Conservation (phyloP, 768 basidiomycete genomes). For the Termitomyces sp. region DNA sequence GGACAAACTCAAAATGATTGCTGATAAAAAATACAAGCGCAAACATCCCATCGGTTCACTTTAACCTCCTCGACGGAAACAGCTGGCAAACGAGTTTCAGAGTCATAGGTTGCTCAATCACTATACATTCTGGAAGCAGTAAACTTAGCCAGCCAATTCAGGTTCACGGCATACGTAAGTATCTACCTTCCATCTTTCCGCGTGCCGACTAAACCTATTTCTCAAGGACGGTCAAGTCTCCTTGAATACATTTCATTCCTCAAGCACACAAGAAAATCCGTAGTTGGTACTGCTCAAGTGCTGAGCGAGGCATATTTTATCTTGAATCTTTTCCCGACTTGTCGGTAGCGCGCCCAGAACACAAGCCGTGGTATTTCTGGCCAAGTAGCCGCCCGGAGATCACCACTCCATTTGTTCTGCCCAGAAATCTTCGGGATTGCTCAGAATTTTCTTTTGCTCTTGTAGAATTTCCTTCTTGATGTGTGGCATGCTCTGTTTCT, state of each 20-base stretch:
- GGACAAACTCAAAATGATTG: neutral
- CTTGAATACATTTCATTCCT: neutral
- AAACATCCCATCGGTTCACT: neutral
- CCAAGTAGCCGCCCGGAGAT: neutral
- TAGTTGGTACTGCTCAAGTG: neutral
- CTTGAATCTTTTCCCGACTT: neutral
- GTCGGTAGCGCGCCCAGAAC: neutral
- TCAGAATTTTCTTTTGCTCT: too few relatives aligned
- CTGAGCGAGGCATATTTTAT: neutral
- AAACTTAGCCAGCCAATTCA: neutral
- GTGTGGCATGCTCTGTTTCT: constrained; percentile 9
- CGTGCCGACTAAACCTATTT: too few relatives aligned
- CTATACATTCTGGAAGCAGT: neutral
- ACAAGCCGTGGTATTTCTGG: neutral
- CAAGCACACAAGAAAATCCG: neutral
- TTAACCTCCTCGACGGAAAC: neutral
- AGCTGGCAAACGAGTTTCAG: neutral
- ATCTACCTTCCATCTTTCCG: too few relatives aligned
- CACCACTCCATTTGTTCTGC: neutral
- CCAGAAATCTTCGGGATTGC: too few relatives aligned
- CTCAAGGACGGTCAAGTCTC: neutral
- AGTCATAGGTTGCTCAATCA: neutral
- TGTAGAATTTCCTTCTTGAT: constrained; percentile 1
- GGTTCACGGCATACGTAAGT: too few relatives aligned
- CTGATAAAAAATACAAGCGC: neutral